Conservation (phyloP, 2,329 filamentous ascomycete genomes). For the Colletotrichum musicola region DNA sequence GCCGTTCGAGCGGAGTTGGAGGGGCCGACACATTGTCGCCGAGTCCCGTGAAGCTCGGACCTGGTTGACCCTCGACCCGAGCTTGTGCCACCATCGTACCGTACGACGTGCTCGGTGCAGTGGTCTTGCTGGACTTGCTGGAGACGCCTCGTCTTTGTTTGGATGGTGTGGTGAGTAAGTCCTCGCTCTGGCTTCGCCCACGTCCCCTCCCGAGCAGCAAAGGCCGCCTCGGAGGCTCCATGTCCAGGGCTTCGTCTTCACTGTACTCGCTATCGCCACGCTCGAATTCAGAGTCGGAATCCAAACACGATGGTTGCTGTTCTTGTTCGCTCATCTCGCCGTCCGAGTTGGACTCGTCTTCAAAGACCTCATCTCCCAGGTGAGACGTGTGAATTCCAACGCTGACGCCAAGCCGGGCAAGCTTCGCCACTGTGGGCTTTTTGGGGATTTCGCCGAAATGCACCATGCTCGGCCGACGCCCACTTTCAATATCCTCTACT, state of each 20-base stretch:
- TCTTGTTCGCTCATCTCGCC: constrained; percentile 58
- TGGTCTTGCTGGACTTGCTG: constrained; percentile 21
- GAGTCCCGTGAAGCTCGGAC: constrained; percentile 17
- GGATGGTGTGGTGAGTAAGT: constrained; percentile 26
- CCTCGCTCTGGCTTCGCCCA: constrained; percentile 38
- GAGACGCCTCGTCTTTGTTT: constrained; percentile 36
- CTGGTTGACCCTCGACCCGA: constrained; percentile 31
- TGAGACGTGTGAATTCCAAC: constrained; percentile 83
- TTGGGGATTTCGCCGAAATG: constrained; percentile 73
- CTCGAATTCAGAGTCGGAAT: constrained; percentile 50
- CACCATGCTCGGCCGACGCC: constrained; percentile 63
- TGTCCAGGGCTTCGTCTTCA: constrained; percentile 43
- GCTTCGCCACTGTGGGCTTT: constrained; percentile 65
- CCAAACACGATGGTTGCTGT: constrained; percentile 43
- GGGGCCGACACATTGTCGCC: constrained; percentile 32
- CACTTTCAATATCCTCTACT: constrained; percentile 42
- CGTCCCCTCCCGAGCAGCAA: constrained; percentile 39
- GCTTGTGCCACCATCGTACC: constrained; percentile 43
- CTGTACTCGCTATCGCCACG: constrained; percentile 48
- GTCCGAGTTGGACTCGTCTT: constrained; percentile 48
- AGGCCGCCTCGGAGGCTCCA: constrained; percentile 32
- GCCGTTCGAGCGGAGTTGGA: constrained; percentile 32
- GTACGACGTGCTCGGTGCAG: constrained; percentile 39
- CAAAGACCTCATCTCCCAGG: constrained; percentile 72
- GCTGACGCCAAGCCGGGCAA: constrained; percentile 71